Percentiles rank a stretch among this genome's conserved stretches.
Evolutionary conservation across 2,329 filamentous ascomycete genomes (phyloP).

Genomic region (Alternaria gansuensis): DNA sequence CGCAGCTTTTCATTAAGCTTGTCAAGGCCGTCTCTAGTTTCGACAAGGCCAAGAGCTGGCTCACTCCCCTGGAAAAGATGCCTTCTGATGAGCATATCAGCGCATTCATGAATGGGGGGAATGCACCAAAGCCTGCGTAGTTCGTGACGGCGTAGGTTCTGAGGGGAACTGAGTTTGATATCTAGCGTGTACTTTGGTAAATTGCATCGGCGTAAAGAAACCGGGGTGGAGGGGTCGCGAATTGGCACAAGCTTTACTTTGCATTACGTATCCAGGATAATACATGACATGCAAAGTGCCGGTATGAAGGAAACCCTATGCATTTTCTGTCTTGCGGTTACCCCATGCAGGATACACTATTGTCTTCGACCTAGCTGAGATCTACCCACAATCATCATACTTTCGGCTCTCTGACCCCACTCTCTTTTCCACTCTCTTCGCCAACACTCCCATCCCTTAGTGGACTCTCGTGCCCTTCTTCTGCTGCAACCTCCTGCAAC

Average conservation of each 20-base stretch:
- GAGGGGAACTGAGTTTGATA: background rate
- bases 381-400: slow-evolving; percentile 11
- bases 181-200: slow-evolving; percentile 5
- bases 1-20: slow-evolving; percentile 54
- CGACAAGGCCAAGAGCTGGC: slow-evolving; percentile 41
- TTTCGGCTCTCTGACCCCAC: slow-evolving; percentile 24
- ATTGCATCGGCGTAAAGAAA: slow-evolving; percentile 5
- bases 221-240: background rate
- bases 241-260: background rate
- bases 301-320: background rate
- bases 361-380: background rate
- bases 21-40: slow-evolving; percentile 53
- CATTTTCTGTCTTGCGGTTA: background rate
- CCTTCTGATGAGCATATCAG: slow-evolving; percentile 43
- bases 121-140: slow-evolving; percentile 23
- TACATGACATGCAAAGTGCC: background rate
- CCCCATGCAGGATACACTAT: background rate
- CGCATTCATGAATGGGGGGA: slow-evolving; percentile 28
- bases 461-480: slow-evolving; percentile 39
- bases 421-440: slow-evolving; percentile 24
- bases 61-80: slow-evolving; percentile 45
- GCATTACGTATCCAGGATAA: background rate
- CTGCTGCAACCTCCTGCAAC: slow-evolving; percentile 41
- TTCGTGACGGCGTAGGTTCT: background rate
- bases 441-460: slow-evolving; percentile 18